These are phyloP conservation scores for Coffea humblotiana DNA, from an alignment of 305 asterid genomes.

Conservation along the genomic window DNA sequence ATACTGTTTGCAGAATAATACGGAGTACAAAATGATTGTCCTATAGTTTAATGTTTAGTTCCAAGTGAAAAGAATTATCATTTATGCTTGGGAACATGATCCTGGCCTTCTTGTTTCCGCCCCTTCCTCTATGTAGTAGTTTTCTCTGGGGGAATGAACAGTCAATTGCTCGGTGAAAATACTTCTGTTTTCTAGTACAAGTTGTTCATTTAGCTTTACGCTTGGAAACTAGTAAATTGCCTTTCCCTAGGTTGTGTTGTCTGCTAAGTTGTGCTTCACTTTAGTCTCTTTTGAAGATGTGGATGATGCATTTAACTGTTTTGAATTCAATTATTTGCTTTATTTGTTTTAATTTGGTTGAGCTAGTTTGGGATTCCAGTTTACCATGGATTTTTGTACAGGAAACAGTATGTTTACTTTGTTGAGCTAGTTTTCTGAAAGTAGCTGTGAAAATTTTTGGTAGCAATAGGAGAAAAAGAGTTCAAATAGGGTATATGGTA, in stretches of 20 bases:
- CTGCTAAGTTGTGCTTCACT: neutral
- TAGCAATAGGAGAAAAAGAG: neutral
- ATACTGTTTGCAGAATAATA: neutral
- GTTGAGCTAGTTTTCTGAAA: neutral
- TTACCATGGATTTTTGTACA: neutral
- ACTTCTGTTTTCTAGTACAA: neutral
- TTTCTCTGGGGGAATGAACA: neutral
- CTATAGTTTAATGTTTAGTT: neutral
- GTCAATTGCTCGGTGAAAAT: neutral
- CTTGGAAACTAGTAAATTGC: neutral
- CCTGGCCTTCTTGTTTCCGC: neutral
- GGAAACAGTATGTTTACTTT: neutral
- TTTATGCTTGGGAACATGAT: neutral
- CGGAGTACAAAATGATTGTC: neutral
- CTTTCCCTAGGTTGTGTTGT: too few species aligned
- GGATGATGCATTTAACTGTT: neutral
- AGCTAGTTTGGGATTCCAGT: neutral
- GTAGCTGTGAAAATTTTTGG: neutral
- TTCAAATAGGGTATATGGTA: neutral
- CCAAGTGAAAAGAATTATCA: neutral
- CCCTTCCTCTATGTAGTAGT: neutral
- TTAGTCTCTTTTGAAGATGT: neutral
- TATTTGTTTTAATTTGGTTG: neutral
- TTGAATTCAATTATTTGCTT: neutral
- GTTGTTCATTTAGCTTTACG: neutral